Conservation (phyloP, 2,329 filamentous ascomycete species). For the Colletotrichum godetiae region DNA sequence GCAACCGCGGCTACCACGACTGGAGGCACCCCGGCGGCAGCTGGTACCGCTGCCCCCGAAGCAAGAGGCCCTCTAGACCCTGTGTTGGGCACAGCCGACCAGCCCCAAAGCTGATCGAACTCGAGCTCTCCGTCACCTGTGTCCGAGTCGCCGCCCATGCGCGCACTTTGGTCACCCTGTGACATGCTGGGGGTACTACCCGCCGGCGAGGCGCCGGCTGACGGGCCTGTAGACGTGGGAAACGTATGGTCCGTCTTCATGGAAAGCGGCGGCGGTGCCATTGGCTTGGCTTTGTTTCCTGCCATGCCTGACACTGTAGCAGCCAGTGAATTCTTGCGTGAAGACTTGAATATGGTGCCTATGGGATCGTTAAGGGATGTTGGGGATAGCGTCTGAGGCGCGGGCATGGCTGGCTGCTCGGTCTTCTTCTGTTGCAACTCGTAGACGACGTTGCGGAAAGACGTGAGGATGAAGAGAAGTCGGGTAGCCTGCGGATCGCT, state of each 20-base stretch:
- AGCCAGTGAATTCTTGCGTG: constrained; percentile 33
- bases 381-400: constrained; percentile 32
- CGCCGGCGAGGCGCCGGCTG: constrained; percentile 31
- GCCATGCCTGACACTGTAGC: not conserved
- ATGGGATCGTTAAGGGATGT: constrained; percentile 40
- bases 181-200: constrained; percentile 35
- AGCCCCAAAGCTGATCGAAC: constrained; percentile 50
- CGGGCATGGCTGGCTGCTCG: constrained; percentile 39
- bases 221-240: constrained; percentile 16
- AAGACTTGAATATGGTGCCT: constrained; percentile 42
- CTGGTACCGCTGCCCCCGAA: not conserved
- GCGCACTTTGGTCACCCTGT: constrained; percentile 26
- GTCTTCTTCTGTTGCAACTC: constrained; percentile 26
- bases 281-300: not conserved
- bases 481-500: constrained; percentile 61
- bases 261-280: constrained; percentile 30
- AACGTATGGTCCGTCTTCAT: constrained; percentile 31
- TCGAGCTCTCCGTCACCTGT: constrained; percentile 49
- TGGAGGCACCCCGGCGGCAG: not conserved
- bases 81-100: constrained; percentile 18
- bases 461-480: constrained; percentile 60
- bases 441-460: constrained; percentile 56
- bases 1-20: not conserved
- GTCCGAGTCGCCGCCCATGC: constrained; percentile 32
- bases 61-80: not conserved